A percentile compares a stretch with the other conserved stretches of the same genome.
Evolutionary conservation across 441 rosid species (phyloP).

Genomic region (Rhodomyrtus psidioides): DNA sequence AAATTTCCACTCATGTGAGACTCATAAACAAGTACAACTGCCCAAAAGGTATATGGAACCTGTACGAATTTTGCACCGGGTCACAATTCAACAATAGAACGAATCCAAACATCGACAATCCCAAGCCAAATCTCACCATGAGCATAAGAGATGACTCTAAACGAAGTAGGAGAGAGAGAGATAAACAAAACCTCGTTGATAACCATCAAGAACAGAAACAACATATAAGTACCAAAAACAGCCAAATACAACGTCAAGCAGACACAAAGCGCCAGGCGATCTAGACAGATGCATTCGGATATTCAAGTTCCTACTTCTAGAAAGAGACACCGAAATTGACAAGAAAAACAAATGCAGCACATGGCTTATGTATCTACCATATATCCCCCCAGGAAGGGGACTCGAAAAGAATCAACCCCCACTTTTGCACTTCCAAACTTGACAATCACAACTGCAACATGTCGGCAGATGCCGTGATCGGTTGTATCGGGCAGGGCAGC

Average conservation of each 20-base stretch:
- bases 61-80: neutral
- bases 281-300: neutral
- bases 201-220: neutral
- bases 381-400: neutral
- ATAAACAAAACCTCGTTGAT: neutral
- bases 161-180: neutral
- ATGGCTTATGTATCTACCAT: neutral
- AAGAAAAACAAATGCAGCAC: neutral
- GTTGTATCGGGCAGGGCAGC: conserved; percentile 41
- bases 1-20: neutral
- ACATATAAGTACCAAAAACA: neutral
- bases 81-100: neutral
- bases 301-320: neutral
- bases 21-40: neutral
- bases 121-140: neutral
- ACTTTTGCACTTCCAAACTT: neutral
- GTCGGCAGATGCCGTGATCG: conserved; percentile 51
- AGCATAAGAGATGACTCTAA: neutral
- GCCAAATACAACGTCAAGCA: neutral
- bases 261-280: neutral
- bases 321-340: neutral
- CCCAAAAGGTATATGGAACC: neutral
- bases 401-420: neutral
- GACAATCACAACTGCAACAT: conserved; percentile 25
- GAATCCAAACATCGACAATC: neutral